Conservation (phyloP, 2,329 filamentous ascomycete genomes). For the Penicillium fuscoglaucum region DNA sequence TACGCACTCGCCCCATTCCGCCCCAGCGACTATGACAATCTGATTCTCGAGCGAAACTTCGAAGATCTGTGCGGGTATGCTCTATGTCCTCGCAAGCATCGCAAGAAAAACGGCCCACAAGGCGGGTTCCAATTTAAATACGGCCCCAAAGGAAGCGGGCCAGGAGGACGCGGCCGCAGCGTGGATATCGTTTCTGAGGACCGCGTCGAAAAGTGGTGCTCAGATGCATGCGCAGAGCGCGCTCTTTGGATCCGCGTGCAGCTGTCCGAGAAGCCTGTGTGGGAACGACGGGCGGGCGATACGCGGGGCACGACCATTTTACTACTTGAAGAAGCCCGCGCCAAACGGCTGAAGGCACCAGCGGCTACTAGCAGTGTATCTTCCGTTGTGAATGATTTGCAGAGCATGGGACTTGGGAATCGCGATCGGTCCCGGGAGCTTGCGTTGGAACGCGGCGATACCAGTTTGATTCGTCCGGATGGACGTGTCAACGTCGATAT, state of each 20-base stretch:
- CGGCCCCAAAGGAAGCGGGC: constrained; percentile 52
- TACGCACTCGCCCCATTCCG: constrained; percentile 71
- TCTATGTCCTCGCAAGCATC: constrained; percentile 69
- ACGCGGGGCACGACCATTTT: constrained; percentile 56
- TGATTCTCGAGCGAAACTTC: constrained; percentile 86
- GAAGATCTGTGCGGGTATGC: constrained; percentile 79
- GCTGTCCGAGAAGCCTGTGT: constrained; percentile 78
- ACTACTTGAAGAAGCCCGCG: constrained; percentile 63
- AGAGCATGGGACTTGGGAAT: constrained; percentile 30
- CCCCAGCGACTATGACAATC: constrained; percentile 82
- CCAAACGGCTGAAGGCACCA: constrained; percentile 18
- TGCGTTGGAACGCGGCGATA: constrained; percentile 40
- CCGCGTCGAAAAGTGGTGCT: constrained; percentile 85
- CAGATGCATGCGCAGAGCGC: constrained; percentile 71
- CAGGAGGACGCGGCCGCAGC: constrained; percentile 51
- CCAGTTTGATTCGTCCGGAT: constrained; percentile 23
- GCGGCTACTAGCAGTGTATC: constrained; percentile 22
- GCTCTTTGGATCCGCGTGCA: constrained; percentile 88
- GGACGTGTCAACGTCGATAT: constrained; percentile 38
- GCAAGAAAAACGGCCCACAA: constrained; percentile 50
- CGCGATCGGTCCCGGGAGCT: constrained; percentile 31
- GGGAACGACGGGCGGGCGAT: constrained; percentile 66
- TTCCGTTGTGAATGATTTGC: constrained; percentile 28
- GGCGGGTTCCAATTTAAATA: constrained; percentile 69
- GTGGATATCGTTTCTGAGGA: constrained; percentile 67